These are phyloP conservation scores for Leccinum subtestaceum DNA, from an alignment of 768 basidiomycete species.

Conservation along the genomic window DNA sequence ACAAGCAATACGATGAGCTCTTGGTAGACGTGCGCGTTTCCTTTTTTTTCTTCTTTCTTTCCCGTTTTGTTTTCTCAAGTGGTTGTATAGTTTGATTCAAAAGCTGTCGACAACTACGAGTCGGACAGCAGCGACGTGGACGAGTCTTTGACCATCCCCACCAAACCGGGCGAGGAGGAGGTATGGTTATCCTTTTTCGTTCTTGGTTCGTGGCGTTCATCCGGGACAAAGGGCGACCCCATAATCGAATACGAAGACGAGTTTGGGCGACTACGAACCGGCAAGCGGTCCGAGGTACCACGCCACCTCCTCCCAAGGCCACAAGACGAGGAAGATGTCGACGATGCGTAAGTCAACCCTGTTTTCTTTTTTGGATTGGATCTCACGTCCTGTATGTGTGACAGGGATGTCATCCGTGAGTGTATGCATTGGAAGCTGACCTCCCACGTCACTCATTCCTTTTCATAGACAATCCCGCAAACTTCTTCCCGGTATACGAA, in stretches of 20 bases:
- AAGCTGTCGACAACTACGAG: constrained; percentile 50
- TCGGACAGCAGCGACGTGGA: constrained; percentile 76
- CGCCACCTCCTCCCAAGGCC: constrained; percentile 51
- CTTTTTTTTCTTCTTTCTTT: neutral
- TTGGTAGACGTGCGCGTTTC: constrained; percentile 68
- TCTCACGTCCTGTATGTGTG: constrained; percentile 6
- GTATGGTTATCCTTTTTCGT: constrained; percentile 27
- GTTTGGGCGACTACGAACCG: constrained; percentile 74
- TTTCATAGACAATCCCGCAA: constrained; percentile 68
- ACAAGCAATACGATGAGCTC: constrained; percentile 67
- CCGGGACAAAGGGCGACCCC: constrained; percentile 57
- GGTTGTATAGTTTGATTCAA: constrained; percentile 59
- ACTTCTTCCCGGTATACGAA: constrained; percentile 86
- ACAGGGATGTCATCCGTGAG: constrained; percentile 60
- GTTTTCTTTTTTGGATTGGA: neutral
- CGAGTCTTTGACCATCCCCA: constrained; percentile 68
- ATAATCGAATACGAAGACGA: constrained; percentile 86
- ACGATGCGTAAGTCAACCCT: constrained; percentile 52
- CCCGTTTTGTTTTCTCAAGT: neutral
- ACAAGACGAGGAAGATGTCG: constrained; percentile 42
- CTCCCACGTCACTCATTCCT: constrained; percentile 1
- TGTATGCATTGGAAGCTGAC: constrained; percentile 6
- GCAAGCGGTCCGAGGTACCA: constrained; percentile 73
- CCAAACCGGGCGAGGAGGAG: constrained; percentile 35
- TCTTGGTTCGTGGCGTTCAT: neutral